phyloP scores from a whole-genome alignment of 1,284 basidiomycete species.

The Ganoderma leucocontextum region DNA sequence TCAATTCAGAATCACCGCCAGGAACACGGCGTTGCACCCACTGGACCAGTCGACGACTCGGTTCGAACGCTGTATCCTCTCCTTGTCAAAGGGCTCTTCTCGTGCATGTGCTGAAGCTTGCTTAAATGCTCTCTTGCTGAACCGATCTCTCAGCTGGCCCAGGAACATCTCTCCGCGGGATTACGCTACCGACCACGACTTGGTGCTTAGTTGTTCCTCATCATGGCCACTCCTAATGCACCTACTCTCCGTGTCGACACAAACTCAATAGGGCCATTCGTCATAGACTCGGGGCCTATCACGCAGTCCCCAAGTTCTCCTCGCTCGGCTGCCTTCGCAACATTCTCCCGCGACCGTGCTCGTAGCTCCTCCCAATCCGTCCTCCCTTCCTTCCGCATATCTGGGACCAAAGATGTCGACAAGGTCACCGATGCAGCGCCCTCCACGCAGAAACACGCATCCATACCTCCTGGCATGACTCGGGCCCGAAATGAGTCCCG shows the following conservation, averaged over 20 bases:
- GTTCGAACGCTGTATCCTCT: neutral
- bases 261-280: constrained; percentile 23
- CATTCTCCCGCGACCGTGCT: constrained; percentile 34
- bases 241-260: constrained; percentile 41
- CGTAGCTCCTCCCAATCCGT: constrained; percentile 41
- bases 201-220: neutral
- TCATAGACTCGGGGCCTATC: constrained; percentile 11
- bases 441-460: constrained; percentile 6
- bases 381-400: constrained; percentile 44
- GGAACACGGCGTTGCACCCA: no score
- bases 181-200: neutral
- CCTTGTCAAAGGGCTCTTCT: neutral
- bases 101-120: neutral
- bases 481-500: constrained; percentile 62
- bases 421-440: constrained; percentile 24
- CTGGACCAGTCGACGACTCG: no score
- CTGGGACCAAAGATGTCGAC: constrained; percentile 39
- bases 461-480: constrained; percentile 41
- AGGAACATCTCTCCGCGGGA: neutral
- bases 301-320: constrained; percentile 18
- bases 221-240: constrained; percentile 18
- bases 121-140: constrained; percentile 6
- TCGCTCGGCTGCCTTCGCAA: constrained; percentile 22
- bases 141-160: neutral
- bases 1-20: neutral